phyloP scores from a whole-genome alignment of 148 eudicot species.

The Chenopodium berlandieri region DNA sequence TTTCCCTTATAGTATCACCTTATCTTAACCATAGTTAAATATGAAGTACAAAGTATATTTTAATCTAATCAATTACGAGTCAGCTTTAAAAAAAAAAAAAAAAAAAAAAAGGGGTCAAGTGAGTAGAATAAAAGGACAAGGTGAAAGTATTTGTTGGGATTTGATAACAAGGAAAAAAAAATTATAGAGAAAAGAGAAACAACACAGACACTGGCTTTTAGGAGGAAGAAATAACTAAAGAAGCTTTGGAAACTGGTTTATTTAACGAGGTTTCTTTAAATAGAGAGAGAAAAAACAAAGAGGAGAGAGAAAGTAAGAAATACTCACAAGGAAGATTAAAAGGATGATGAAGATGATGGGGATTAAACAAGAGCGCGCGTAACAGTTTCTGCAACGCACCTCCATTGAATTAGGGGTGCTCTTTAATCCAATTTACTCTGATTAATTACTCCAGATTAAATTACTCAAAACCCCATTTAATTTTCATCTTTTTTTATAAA shows the following conservation, averaged over 20 bases:
- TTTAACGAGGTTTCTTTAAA: background rate
- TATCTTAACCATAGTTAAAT: too few relatives aligned
- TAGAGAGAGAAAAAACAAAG: conserved; percentile 23
- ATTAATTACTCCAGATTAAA: background rate
- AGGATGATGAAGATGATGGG: too few relatives aligned
- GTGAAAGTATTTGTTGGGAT: conserved; percentile 30
- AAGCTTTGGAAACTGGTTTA: conserved; percentile 14
- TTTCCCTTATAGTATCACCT: too few relatives aligned
- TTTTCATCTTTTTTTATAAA: background rate
- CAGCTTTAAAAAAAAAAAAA: background rate
- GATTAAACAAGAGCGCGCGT: background rate
- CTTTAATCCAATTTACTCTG: background rate
- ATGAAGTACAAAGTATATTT: too few relatives aligned
- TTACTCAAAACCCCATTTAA: background rate
- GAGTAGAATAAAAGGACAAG: background rate
- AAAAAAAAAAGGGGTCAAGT: background rate
- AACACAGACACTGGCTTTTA: conserved; percentile 13
- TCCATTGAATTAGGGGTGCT: background rate
- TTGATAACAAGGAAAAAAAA: conserved; percentile 23
- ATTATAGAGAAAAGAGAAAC: background rate
- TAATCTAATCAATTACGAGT: background rate
- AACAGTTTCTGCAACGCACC: background rate
- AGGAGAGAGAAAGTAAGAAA: background rate
- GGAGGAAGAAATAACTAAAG: background rate
- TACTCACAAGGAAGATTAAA: too few relatives aligned